Evolutionary conservation across 148 eudicot genomes (phyloP).

Genomic region (Beta vulgaris): DNA sequence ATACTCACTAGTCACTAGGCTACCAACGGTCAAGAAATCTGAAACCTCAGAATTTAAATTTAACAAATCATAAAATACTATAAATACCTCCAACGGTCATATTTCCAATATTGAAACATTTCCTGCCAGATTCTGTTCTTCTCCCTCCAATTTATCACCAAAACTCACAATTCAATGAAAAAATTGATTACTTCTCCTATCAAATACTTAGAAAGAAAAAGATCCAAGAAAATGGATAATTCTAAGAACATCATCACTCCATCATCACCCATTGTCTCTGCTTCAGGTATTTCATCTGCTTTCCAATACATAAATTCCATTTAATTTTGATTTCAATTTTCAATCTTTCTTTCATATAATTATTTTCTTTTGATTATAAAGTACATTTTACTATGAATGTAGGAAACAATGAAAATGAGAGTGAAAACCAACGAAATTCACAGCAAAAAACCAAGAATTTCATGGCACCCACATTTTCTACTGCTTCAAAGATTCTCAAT

Average conservation of each 20-base stretch:
- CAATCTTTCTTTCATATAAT: background rate
- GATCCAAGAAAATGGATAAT: slow-evolving; percentile 18
- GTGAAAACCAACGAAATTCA: slow-evolving; percentile 24
- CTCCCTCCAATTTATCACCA: slow-evolving; percentile 13
- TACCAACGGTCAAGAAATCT: slow-evolving; percentile 20
- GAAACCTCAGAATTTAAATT: slow-evolving; percentile 1
- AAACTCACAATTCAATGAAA: background rate
- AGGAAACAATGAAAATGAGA: slow-evolving; percentile 50
- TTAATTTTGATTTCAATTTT: background rate
- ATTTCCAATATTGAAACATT: background rate
- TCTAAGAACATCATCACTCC: background rate
- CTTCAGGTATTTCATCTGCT: slow-evolving; percentile 2
- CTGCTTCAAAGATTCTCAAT: slow-evolving; percentile 39
- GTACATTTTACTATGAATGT: too few relatives aligned
- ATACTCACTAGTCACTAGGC: too few relatives aligned
- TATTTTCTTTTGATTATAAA: too few relatives aligned
- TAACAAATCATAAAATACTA: background rate
- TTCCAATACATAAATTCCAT: background rate
- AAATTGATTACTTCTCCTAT: background rate
- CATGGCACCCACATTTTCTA: slow-evolving; percentile 65
- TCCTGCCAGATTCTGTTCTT: background rate
- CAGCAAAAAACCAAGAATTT: slow-evolving; percentile 43
- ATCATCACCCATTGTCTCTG: slow-evolving; percentile 3
- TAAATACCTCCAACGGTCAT: slow-evolving; percentile 25
- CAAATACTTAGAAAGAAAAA: background rate